Conservation (phyloP, 2,329 filamentous ascomycete species). For the Trichoderma guizhouense region DNA sequence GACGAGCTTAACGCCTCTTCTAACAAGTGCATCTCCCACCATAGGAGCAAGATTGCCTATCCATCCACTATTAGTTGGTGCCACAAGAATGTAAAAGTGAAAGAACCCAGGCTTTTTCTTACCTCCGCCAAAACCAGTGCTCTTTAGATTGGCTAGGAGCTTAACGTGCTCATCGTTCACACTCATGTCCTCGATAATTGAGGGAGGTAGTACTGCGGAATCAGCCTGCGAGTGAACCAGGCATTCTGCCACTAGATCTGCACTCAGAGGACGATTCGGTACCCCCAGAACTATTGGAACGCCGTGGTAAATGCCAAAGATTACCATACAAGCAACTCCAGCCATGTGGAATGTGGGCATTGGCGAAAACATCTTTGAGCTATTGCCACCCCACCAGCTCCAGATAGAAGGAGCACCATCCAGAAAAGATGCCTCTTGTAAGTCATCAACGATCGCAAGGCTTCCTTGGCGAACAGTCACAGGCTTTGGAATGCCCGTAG, state of each 20-base stretch:
- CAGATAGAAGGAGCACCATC: conserved; percentile 21
- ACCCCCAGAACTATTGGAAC: conserved; percentile 29
- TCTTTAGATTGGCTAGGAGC: conserved; percentile 32
- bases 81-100: not conserved
- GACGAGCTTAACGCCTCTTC: conserved; percentile 32
- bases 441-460: conserved; percentile 34
- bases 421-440: conserved; percentile 27
- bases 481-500: conserved; percentile 46
- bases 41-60: conserved; percentile 37
- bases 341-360: conserved; percentile 42
- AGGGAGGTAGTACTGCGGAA: conserved; percentile 34
- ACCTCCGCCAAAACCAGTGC: conserved; percentile 39
- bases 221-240: conserved; percentile 29
- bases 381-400: conserved; percentile 3
- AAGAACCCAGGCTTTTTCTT: conserved; percentile 2
- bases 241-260: conserved; percentile 33
- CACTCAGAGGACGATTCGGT: conserved; percentile 33
- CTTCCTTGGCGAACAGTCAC: conserved; percentile 40
- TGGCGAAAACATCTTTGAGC: conserved; percentile 11
- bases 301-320: conserved; percentile 30
- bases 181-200: conserved; percentile 44
- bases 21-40: conserved; percentile 37
- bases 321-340: conserved; percentile 28
- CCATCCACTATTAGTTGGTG: not conserved
- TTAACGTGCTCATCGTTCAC: conserved; percentile 30